phyloP scores from a whole-genome alignment of 2,329 filamentous ascomycete species.

The Alternaria brassicicola region DNA sequence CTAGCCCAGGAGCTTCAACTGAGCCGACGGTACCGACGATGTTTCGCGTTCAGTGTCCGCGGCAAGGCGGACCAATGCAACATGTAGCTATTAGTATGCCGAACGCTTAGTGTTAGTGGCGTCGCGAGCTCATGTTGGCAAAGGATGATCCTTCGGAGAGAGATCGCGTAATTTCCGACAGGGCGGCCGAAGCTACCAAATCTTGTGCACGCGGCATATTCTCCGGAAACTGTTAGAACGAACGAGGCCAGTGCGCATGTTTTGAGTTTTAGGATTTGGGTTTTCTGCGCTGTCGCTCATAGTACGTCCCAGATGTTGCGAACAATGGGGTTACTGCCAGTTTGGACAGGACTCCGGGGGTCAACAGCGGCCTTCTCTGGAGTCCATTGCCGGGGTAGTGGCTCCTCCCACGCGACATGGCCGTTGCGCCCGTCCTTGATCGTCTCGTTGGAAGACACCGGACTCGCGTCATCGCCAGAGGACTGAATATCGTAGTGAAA shows the following conservation, averaged over 20 bases:
- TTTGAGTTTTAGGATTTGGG: not conserved
- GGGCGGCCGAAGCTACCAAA: slow-evolving; percentile 5
- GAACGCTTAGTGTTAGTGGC: slow-evolving; percentile 12
- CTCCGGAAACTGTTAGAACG: not conserved
- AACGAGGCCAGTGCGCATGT: not conserved
- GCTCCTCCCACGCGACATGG: slow-evolving; percentile 34
- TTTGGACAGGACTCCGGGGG: slow-evolving; percentile 75
- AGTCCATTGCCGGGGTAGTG: slow-evolving; percentile 46
- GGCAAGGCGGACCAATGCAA: not conserved
- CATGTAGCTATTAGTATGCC: slow-evolving; percentile 1
- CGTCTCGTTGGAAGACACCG: slow-evolving; percentile 41
- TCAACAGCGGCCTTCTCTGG: slow-evolving; percentile 67
- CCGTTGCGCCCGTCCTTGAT: slow-evolving; percentile 39
- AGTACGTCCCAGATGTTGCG: slow-evolving; percentile 79
- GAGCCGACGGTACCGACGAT: not conserved
- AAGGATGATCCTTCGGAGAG: slow-evolving; percentile 10
- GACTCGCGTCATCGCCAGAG: slow-evolving; percentile 34
- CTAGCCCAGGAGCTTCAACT: slow-evolving; percentile 1
- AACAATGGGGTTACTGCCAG: slow-evolving; percentile 75
- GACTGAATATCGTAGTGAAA: slow-evolving; percentile 45
- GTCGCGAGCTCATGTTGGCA: not conserved
- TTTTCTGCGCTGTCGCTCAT: slow-evolving; percentile 50
- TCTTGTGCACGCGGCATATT: slow-evolving; percentile 1
- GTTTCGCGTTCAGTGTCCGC: not conserved
- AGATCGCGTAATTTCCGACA: slow-evolving; percentile 7